Percentiles rank a stretch among this genome's conserved stretches.
Conservation (phyloP, 768 basidiomycete genomes). For the Mycena kentingensis region DNA sequence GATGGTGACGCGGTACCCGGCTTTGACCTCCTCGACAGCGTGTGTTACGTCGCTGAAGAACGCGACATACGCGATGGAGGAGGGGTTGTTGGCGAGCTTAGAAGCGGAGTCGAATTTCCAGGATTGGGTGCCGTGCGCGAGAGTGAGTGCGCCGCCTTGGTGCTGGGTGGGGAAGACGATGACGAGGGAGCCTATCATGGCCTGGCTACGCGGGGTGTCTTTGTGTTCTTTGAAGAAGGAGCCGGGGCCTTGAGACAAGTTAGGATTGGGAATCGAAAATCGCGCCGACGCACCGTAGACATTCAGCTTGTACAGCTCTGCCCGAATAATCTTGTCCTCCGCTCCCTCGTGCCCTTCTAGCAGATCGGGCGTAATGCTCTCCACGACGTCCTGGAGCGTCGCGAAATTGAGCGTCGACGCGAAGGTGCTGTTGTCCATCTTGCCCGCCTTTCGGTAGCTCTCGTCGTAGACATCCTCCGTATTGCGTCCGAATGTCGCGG, state of each 20-base stretch:
- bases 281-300: slow-evolving; percentile 35
- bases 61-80: no score
- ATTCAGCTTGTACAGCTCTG: slow-evolving; percentile 41
- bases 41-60: no score
- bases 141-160: no score
- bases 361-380: slow-evolving; percentile 26
- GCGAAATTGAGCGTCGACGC: slow-evolving; percentile 30
- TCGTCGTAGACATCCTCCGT: slow-evolving; percentile 34
- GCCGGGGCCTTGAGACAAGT: slow-evolving; percentile 25
- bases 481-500: slow-evolving; percentile 32
- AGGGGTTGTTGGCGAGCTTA: no score
- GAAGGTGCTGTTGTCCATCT: slow-evolving; percentile 33
- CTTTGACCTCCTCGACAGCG: no score
- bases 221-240: slow-evolving; percentile 43
- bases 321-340: slow-evolving; percentile 19
- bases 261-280: not conserved
- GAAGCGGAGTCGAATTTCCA: no score
- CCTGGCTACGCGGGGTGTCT: slow-evolving; percentile 32
- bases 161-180: slow-evolving; percentile 39
- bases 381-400: slow-evolving; percentile 29
- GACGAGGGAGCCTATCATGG: slow-evolving; percentile 44
- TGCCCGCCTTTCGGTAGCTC: slow-evolving; percentile 34
- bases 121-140: no score
- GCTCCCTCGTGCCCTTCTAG: slow-evolving; percentile 18
- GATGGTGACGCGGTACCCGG: no score